Percentiles rank a stretch among this genome's conserved stretches.
These are phyloP conservation scores for Cercophora samala DNA, from an alignment of 495 filamentous ascomycete genomes.

Conservation along the genomic window DNA sequence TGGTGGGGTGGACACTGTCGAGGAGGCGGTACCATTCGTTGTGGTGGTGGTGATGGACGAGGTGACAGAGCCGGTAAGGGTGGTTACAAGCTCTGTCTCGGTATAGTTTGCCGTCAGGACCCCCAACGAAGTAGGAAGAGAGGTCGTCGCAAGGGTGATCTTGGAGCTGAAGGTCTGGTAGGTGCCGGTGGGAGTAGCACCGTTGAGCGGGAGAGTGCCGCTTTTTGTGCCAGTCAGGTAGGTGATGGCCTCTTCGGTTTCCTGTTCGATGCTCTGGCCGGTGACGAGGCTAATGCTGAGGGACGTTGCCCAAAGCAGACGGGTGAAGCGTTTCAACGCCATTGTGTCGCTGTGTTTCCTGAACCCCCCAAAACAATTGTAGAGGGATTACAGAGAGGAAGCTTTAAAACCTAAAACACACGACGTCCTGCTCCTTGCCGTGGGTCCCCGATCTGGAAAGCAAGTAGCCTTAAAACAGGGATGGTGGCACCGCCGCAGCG, in stretches of 20 bases:
- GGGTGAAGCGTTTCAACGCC: neutral
- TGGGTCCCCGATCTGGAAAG: neutral
- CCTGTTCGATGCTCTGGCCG: slow-evolving; percentile 9
- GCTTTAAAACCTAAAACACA: neutral
- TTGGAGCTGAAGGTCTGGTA: slow-evolving; percentile 40
- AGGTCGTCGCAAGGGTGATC: slow-evolving; percentile 34
- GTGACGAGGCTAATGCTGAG: slow-evolving; percentile 12
- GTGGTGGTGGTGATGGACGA: slow-evolving; percentile 30
- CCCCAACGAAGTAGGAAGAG: slow-evolving; percentile 21
- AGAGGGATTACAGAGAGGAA: neutral
- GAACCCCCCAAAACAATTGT: neutral
- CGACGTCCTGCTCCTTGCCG: slow-evolving; percentile 6
- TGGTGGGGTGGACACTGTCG: slow-evolving; percentile 41
- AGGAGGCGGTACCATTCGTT: slow-evolving; percentile 33
- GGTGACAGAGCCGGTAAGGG: slow-evolving; percentile 40
- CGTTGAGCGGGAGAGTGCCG: slow-evolving; percentile 23
- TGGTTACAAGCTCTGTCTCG: slow-evolving; percentile 38
- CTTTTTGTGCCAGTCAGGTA: slow-evolving; percentile 40
- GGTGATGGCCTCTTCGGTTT: slow-evolving; percentile 32
- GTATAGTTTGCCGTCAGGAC: slow-evolving; percentile 43
- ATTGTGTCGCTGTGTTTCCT: neutral
- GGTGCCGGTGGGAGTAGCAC: slow-evolving; percentile 29
- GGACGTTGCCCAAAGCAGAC: neutral
- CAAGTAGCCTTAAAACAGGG: slow-evolving; percentile 12
- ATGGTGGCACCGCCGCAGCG: slow-evolving; percentile 18